These are phyloP conservation scores for Saturnispora gosingensis DNA, from an alignment of 805 yeast genomes.

Conservation along the genomic window DNA sequence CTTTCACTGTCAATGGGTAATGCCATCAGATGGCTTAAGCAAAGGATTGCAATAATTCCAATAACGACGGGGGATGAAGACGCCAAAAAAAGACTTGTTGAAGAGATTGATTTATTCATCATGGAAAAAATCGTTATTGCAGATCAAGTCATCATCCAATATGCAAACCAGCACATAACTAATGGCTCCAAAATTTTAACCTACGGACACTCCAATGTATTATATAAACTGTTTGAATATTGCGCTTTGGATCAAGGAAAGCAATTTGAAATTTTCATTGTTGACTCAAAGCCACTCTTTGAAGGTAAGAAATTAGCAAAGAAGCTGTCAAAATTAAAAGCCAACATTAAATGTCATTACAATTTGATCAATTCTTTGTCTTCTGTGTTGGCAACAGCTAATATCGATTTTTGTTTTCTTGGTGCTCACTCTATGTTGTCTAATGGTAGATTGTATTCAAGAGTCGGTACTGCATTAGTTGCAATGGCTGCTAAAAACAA, in stretches of 20 bases:
- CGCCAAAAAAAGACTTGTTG: conserved; percentile 58
- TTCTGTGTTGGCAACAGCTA: conserved; percentile 55
- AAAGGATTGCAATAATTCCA: conserved; percentile 76
- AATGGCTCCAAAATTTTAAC: conserved; percentile 76
- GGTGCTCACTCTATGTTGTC: conserved; percentile 98
- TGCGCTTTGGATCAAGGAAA: conserved; percentile 56
- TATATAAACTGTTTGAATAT: conserved; percentile 61
- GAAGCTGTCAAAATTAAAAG: conserved; percentile 40
- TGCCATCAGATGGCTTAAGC: conserved; percentile 95
- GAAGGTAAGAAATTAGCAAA: conserved; percentile 80
- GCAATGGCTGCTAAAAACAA: conserved; percentile 86
- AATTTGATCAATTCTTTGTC: conserved; percentile 71
- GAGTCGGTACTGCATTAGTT: conserved; percentile 90
- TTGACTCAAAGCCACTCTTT: conserved; percentile 88
- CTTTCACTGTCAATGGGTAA: conserved; percentile 93
- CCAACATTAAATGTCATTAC: conserved; percentile 66
- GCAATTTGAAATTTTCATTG: conserved; percentile 69
- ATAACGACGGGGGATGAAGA: conserved; percentile 58
- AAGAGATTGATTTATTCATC: conserved; percentile 69
- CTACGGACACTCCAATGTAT: conserved; percentile 80
- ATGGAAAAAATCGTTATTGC: conserved; percentile 79
- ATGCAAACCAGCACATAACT: conserved; percentile 67
- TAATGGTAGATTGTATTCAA: conserved; percentile 83
- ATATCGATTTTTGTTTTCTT: conserved; percentile 81
- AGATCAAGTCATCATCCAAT: conserved; percentile 71